Percentiles rank a stretch among this genome's conserved stretches.
Conservation (phyloP, 176 grass and related monocot genomes). For the Carex parvula region DNA sequence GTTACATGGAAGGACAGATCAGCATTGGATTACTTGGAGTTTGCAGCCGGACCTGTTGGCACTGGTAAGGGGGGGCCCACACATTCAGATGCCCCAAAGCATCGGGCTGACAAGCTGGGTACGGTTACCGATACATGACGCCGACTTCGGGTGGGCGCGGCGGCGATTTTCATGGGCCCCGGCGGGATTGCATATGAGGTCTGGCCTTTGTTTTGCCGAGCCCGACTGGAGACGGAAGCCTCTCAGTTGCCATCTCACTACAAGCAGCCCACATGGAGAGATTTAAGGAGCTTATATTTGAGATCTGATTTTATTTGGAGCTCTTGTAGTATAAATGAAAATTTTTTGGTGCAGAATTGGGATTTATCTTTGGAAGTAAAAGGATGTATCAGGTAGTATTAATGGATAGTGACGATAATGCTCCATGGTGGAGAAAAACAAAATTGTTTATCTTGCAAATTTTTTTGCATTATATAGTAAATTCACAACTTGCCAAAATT, state of each 20-base stretch:
- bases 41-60: conserved; percentile 64
- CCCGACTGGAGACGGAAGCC: conserved; percentile 47
- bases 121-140: conserved; percentile 73
- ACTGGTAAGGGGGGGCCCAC: conserved; percentile 66
- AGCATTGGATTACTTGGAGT: conserved; percentile 76
- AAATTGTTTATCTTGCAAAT: not conserved
- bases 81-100: conserved; percentile 82
- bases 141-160: conserved; percentile 73
- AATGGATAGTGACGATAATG: not conserved
- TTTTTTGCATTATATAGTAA: not conserved
- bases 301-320: conserved; percentile 27
- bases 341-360: not conserved
- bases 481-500: not conserved
- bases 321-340: not conserved
- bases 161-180: conserved; percentile 92
- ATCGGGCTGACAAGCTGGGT: conserved; percentile 87
- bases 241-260: conserved; percentile 71
- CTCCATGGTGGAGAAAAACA: not conserved
- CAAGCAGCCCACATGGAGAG: conserved; percentile 83
- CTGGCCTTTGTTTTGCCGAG: conserved; percentile 75
- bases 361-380: not conserved
- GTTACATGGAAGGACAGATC: conserved; percentile 26
- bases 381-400: not conserved
- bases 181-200: conserved; percentile 73
- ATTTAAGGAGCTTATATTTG: conserved; percentile 63